A percentile compares a stretch with the other conserved stretches of the same genome.
phyloP scores from a whole-genome alignment of 306 rosid genomes.

The Acacia melanoxylon region DNA sequence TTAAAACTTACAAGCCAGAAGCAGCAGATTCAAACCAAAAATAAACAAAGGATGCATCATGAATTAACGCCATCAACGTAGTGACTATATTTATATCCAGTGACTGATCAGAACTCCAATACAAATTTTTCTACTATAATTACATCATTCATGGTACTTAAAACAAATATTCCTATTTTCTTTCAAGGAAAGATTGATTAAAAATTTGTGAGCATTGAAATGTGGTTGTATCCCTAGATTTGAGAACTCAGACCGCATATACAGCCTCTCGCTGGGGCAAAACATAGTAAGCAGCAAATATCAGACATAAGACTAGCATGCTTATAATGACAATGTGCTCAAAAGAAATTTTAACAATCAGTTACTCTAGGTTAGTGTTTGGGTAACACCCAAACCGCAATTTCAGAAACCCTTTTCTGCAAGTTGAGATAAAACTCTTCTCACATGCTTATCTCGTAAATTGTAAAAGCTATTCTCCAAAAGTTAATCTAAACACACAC shows the following conservation, averaged over 20 bases:
- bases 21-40: not conserved
- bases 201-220: not conserved
- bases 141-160: not conserved
- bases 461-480: no score
- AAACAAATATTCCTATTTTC: not conserved
- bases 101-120: not conserved
- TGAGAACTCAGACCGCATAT: not conserved
- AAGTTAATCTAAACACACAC: no score
- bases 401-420: no score
- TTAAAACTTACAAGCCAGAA: not conserved
- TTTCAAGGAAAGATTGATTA: not conserved
- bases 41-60: not conserved
- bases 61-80: conserved; percentile 4
- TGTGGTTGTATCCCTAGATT: not conserved
- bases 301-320: not conserved
- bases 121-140: not conserved
- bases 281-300: not conserved
- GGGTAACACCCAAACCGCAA: no score
- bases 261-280: not conserved
- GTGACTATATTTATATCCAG: conserved; percentile 16
- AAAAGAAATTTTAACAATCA: not conserved
- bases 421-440: no score
- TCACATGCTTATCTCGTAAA: no score
- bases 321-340: not conserved
- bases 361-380: not conserved